phyloP scores from a whole-genome alignment of 768 basidiomycete genomes.

The Termitomyces sp. region DNA sequence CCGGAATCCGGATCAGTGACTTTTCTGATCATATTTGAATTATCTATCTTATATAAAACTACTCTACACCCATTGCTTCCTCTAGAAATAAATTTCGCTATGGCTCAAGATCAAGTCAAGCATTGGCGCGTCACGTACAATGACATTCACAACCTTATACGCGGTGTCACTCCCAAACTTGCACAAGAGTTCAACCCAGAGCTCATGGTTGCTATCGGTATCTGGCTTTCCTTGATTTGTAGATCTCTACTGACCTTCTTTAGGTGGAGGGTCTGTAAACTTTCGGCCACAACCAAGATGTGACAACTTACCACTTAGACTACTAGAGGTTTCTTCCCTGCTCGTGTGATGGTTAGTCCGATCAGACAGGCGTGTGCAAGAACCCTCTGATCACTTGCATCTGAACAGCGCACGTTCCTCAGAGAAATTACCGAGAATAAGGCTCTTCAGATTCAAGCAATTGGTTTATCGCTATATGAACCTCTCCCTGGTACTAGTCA shows the following conservation, averaged over 20 bases:
- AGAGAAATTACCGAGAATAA: conserved; percentile 64
- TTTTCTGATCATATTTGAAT: background rate
- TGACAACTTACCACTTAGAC: conserved; percentile 9
- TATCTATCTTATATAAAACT: background rate
- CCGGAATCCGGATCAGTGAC: conserved; percentile 5
- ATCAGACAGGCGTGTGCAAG: background rate
- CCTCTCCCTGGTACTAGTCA: conserved; percentile 69
- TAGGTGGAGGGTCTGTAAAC: conserved; percentile 76
- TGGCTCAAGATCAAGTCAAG: conserved; percentile 35
- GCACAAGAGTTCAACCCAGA: conserved; percentile 81
- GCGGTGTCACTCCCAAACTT: conserved; percentile 59
- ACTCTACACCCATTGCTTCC: background rate
- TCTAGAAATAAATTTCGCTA: background rate
- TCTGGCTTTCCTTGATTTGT: conserved; percentile 2
- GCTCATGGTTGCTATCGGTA: conserved; percentile 79
- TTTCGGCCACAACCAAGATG: conserved; percentile 11
- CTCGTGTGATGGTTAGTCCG: conserved; percentile 72
- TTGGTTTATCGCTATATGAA: conserved; percentile 95
- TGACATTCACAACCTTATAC: conserved; percentile 87
- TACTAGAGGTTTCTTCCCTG: conserved; percentile 89
- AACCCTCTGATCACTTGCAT: background rate
- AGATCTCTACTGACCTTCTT: conserved; percentile 10
- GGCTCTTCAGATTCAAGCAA: conserved; percentile 91
- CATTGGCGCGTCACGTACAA: conserved; percentile 83
- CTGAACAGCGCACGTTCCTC: conserved; percentile 72